These are phyloP conservation scores for Cytospora piceae DNA, from an alignment of 2,329 filamentous ascomycete species.

Conservation along the genomic window DNA sequence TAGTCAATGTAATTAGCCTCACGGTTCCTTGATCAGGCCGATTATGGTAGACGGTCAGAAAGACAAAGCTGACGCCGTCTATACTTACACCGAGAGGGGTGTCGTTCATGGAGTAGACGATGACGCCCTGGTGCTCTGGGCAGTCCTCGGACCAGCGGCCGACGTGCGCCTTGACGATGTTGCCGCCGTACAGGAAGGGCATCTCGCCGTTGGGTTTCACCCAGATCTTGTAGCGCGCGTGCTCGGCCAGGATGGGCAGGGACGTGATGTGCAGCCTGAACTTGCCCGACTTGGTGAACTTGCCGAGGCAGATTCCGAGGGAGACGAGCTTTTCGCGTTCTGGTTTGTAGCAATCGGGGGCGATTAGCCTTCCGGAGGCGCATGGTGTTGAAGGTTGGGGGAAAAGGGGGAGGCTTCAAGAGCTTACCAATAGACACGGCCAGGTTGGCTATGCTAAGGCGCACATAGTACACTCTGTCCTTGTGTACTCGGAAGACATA, in stretches of 20 bases:
- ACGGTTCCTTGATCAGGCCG: too few relatives aligned
- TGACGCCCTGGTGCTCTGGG: slow-evolving; percentile 88
- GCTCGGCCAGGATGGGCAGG: slow-evolving; percentile 82
- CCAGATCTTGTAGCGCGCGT: slow-evolving; percentile 97
- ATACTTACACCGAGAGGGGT: slow-evolving; percentile 74
- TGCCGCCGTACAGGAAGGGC: slow-evolving; percentile 94
- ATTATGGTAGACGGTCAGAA: too few relatives aligned
- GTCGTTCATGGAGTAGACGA: slow-evolving; percentile 91
- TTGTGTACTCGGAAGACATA: slow-evolving; percentile 86
- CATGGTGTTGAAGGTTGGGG: neutral
- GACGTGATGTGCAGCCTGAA: slow-evolving; percentile 92
- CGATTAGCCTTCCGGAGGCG: neutral
- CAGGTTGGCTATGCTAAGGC: slow-evolving; percentile 86
- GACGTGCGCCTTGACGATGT: slow-evolving; percentile 72
- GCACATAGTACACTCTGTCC: slow-evolving; percentile 88
- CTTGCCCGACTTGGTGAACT: slow-evolving; percentile 96
- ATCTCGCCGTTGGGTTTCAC: slow-evolving; percentile 95
- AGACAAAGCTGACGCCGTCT: too few relatives aligned
- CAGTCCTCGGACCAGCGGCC: slow-evolving; percentile 89
- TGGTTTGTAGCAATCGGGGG: neutral
- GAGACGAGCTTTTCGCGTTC: slow-evolving; percentile 27
- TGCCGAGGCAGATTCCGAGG: slow-evolving; percentile 54
- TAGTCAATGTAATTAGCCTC: too few relatives aligned
- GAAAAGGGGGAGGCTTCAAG: slow-evolving; percentile 31
- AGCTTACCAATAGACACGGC: slow-evolving; percentile 84